phyloP scores from a whole-genome alignment of 148 eudicot genomes.

The Camellia japonica region DNA sequence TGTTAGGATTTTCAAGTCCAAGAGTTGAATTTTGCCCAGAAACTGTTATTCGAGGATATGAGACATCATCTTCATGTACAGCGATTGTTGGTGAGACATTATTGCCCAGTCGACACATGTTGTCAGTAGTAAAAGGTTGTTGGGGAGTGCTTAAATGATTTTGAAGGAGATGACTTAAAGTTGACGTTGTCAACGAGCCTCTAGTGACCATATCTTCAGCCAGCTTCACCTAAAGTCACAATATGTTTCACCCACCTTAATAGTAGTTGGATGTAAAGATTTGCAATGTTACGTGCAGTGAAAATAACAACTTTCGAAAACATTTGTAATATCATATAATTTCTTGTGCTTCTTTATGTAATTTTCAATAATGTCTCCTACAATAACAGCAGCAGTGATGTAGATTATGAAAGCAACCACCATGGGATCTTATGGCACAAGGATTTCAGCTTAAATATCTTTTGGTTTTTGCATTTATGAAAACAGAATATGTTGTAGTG shows the following conservation, averaged over 20 bases:
- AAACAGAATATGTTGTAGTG: no score
- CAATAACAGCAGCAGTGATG: no score
- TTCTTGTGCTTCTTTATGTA: no score
- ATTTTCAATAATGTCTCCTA: no score
- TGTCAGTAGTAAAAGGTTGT: slow-evolving; percentile 34
- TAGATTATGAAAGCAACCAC: no score
- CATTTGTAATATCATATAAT: no score
- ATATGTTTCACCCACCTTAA: not conserved
- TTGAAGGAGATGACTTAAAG: slow-evolving; percentile 65
- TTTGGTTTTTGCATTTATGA: no score
- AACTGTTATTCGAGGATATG: slow-evolving; percentile 30
- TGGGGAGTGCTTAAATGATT: slow-evolving; percentile 53
- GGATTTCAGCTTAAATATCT: no score
- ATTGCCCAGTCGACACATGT: slow-evolving; percentile 30
- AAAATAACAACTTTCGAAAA: no score
- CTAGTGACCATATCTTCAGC: slow-evolving; percentile 87
- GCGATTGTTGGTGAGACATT: slow-evolving; percentile 43
- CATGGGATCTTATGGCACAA: no score
- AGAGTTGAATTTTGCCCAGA: slow-evolving; percentile 30
- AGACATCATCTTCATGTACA: slow-evolving; percentile 42
- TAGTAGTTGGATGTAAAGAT: not conserved
- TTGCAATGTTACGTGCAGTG: not conserved
- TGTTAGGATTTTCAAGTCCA: slow-evolving; percentile 30
- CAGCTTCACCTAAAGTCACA: slow-evolving; percentile 62
- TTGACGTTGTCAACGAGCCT: slow-evolving; percentile 56